These are phyloP conservation scores for Coccomyxa sp. DNA, from an alignment of 139 green algal species.

Conservation along the genomic window DNA sequence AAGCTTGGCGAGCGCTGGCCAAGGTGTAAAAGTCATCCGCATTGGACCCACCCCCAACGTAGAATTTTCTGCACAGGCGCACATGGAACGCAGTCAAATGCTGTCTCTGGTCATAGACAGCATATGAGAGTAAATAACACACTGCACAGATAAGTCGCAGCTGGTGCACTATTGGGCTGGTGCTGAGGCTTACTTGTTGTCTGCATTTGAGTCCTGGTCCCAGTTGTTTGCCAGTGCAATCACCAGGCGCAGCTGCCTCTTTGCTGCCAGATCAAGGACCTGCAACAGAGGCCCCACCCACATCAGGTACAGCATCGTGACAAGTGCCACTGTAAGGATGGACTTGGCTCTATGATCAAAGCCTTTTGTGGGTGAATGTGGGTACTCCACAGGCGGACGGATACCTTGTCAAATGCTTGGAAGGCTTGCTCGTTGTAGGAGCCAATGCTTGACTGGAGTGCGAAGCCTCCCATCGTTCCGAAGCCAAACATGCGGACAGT, in stretches of 20 bases:
- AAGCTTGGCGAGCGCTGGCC: neutral
- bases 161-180: neutral
- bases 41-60: conserved; percentile 22
- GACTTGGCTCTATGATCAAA: neutral
- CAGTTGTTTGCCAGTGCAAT: conserved; percentile 67
- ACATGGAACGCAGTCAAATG: too few relatives aligned
- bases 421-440: conserved; percentile 55
- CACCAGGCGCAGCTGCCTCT: conserved; percentile 43
- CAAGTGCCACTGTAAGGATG: neutral
- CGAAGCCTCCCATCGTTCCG: conserved; percentile 16
- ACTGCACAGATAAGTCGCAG: neutral
- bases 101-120: too few relatives aligned
- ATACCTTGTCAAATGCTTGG: conserved; percentile 46
- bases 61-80: neutral
- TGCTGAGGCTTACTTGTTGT: neutral
- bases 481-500: conserved; percentile 32
- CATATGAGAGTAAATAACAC: too few relatives aligned
- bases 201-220: conserved; percentile 20
- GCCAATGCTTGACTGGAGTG: conserved; percentile 30
- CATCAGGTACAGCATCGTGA: neutral
- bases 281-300: neutral
- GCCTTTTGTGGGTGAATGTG: neutral
- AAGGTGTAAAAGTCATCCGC: conserved; percentile 36
- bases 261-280: conserved; percentile 44
- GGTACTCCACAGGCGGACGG: too few relatives aligned